Evolutionary conservation across 768 basidiomycete species (phyloP).

Genomic region (Termitomyces sp.): DNA sequence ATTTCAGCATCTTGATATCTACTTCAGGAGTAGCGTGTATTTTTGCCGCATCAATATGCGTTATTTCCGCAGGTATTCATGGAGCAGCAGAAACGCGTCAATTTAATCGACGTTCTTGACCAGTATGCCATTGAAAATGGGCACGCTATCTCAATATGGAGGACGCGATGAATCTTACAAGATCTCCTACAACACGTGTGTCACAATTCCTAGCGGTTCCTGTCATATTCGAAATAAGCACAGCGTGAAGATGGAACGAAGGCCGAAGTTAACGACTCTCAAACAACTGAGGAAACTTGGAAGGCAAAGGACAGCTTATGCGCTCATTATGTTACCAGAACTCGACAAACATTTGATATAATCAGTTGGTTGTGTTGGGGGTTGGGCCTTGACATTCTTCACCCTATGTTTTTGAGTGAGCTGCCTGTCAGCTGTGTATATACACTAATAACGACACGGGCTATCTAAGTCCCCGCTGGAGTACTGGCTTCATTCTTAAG

Average conservation of each 20-base stretch:
- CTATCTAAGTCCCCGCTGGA: not conserved
- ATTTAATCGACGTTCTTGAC: not conserved
- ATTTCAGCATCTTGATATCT: not conserved
- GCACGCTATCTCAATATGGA: conserved; percentile 13
- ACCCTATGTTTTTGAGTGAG: not conserved
- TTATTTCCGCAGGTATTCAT: conserved; percentile 14
- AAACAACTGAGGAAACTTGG: not conserved
- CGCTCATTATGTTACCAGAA: not conserved
- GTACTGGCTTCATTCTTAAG: not conserved
- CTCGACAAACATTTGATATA: not conserved
- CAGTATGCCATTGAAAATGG: conserved; percentile 1
- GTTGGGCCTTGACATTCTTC: not conserved
- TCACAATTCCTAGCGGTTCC: conserved; percentile 11
- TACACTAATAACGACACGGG: not conserved
- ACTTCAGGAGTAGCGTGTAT: conserved; percentile 15
- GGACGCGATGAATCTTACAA: conserved; percentile 14
- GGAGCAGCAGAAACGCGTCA: conserved; percentile 13
- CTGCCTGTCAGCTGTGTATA: not conserved
- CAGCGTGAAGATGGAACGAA: conserved; percentile 4
- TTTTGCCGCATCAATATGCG: conserved; percentile 8
- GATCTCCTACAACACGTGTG: conserved; percentile 11
- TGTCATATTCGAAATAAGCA: conserved; percentile 14
- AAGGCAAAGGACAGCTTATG: too few relatives aligned
- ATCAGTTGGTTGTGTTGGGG: not conserved
- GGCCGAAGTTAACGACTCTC: not conserved